Base-by-base conservation (phyloP, 2,329 filamentous ascomycete species). In the Penicillium nordicum region DNA sequence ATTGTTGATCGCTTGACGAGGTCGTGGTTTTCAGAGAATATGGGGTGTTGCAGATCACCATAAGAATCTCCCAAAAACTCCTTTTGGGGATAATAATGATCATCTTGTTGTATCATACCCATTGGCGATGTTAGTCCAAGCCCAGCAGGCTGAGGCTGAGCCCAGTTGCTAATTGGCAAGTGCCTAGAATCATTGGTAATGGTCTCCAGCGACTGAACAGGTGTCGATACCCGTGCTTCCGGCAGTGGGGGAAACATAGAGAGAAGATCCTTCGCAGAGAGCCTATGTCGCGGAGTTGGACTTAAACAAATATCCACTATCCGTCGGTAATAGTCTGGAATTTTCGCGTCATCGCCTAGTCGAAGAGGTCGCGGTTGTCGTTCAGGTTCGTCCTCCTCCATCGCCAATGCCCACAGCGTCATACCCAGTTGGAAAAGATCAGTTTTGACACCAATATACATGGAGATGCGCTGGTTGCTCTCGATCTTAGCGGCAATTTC, bases 401-500 rank as follows among this genome's bases (percentile, higher is more conserved):
- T 88, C 1, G 91, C 93, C 44, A 99, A 78, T 23, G 90, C 91
- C 91, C 93, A 99, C 3, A 99, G 78, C 2, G 96, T 92, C 94
- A 99, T 99, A 5, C 94, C 94, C 5, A 97, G 82, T 74, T 99
- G 94, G 68, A 89, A 99, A 1, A 99, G 80, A 74, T 99, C 94
- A 0, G 93, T 96, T 75, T 99, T 99, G 70, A 97, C 92, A 12
- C 94, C 93, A 70, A 99, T 97, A 69, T 96, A 97, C 88, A 97
- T 96, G 44, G 90, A 89, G 51, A 99, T 92, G 30, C 91, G 84
- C 73, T 97, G 92, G 56, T 89, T 90, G 72, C 87, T 92, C 62
- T 93, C 87, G 58, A 97, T 91, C 53, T 97, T 84, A 6, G 84
- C 83, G 16, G 87, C 88, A 54, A 95, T 88, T 75, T 99, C 94